Evolutionary conservation across 768 basidiomycete species (phyloP).

Genomic region (Leccinum fibrillosum): DNA sequence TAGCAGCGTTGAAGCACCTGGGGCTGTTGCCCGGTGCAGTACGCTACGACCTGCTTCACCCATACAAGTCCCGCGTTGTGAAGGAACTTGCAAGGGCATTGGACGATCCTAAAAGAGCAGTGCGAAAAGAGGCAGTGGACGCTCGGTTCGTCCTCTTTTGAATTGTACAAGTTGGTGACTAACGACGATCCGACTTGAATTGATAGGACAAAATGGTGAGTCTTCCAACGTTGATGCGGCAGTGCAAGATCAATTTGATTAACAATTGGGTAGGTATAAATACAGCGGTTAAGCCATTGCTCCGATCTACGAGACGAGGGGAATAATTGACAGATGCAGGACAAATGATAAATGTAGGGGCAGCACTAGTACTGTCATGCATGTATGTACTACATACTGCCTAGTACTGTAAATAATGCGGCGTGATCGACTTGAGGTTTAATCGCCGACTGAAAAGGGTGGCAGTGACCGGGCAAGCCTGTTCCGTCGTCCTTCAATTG

Average conservation of each 20-base stretch:
- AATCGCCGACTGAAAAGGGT: slow-evolving; percentile 19
- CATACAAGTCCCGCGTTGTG: slow-evolving; percentile 69
- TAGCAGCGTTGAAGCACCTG: slow-evolving; percentile 72
- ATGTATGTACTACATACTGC: too few relatives aligned
- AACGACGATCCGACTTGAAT: neutral
- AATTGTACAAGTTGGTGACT: neutral
- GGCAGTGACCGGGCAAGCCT: slow-evolving; percentile 6
- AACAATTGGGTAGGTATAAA: slow-evolving; percentile 22
- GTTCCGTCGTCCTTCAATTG: neutral
- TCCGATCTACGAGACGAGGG: neutral
- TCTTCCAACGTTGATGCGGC: neutral
- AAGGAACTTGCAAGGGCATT: slow-evolving; percentile 70
- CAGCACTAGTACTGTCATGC: too few relatives aligned
- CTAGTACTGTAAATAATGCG: too few relatives aligned
- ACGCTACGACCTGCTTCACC: slow-evolving; percentile 81
- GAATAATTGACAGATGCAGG: neutral
- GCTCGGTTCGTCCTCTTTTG: slow-evolving; percentile 44
- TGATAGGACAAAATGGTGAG: slow-evolving; percentile 30
- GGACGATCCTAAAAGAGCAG: slow-evolving; percentile 85
- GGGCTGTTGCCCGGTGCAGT: slow-evolving; percentile 70
- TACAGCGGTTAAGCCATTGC: slow-evolving; percentile 19
- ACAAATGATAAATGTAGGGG: neutral
- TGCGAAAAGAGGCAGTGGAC: slow-evolving; percentile 87
- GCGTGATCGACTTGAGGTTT: slow-evolving; percentile 4
- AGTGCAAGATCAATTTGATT: slow-evolving; percentile 1